phyloP scores from a whole-genome alignment of 129 eudicot genomes.

The Sambucus nigra region DNA sequence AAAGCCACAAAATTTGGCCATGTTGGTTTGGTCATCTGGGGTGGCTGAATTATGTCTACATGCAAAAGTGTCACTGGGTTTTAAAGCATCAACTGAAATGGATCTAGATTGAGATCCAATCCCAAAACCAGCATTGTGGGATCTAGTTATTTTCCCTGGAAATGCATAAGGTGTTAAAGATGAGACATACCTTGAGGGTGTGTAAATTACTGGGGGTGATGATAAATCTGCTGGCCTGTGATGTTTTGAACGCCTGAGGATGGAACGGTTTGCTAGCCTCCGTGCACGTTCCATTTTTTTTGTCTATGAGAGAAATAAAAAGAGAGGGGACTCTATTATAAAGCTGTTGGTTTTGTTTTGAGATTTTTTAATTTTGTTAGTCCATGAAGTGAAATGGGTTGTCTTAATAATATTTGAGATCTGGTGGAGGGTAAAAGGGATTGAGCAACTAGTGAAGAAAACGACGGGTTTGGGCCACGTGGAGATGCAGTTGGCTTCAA shows the following conservation, averaged over 20 bases:
- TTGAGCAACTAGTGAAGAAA: slow-evolving; percentile 24
- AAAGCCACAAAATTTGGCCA: slow-evolving; percentile 70
- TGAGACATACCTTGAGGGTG: slow-evolving; percentile 55
- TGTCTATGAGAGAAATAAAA: not conserved
- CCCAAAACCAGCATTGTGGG: not conserved
- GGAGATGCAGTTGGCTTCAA: slow-evolving; percentile 1
- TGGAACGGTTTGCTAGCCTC: slow-evolving; percentile 47
- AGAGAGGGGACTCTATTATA: not conserved
- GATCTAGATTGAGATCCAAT: slow-evolving; percentile 37
- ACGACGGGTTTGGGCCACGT: slow-evolving; percentile 23
- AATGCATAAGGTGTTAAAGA: slow-evolving; percentile 32
- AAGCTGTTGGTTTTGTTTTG: not conserved
- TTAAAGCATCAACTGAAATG: slow-evolving; percentile 61
- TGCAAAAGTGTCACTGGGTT: slow-evolving; percentile 83
- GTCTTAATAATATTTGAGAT: not conserved
- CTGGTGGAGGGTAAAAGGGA: slow-evolving; percentile 22
- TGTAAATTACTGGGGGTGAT: slow-evolving; percentile 21
- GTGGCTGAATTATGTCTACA: slow-evolving; percentile 92
- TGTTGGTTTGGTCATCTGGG: slow-evolving; percentile 54
- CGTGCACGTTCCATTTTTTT: slow-evolving; percentile 76
- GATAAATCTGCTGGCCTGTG: slow-evolving; percentile 11
- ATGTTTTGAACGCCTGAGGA: slow-evolving; percentile 50
- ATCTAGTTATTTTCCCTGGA: slow-evolving; percentile 13
- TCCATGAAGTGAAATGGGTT: too few relatives aligned
- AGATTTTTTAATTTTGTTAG: not conserved